These are phyloP conservation scores for Funneliformis geosporum DNA, from an alignment of 192 early-diverging fungal genomes.

Conservation along the genomic window DNA sequence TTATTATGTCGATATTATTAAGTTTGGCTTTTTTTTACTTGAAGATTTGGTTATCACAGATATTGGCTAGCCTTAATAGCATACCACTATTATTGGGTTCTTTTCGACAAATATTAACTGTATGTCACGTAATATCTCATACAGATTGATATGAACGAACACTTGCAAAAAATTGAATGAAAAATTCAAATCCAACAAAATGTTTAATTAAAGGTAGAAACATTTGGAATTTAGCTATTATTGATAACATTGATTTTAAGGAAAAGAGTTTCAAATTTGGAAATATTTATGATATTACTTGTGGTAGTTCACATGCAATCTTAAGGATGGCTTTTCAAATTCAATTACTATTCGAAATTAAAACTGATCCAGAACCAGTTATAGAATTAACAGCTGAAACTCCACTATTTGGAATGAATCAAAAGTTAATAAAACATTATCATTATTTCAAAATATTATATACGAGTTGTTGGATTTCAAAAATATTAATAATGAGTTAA, in stretches of 20 bases:
- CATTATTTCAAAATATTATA: too few species aligned
- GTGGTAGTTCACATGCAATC: neutral
- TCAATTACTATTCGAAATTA: neutral
- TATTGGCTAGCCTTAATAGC: too few species aligned
- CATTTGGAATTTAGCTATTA: neutral
- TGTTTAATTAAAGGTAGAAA: neutral
- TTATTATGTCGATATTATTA: too few species aligned
- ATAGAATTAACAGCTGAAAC: too few species aligned
- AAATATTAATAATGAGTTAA: too few species aligned
- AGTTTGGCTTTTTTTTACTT: too few species aligned
- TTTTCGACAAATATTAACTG: too few species aligned
- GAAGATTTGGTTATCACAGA: too few species aligned
- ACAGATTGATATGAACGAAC: neutral
- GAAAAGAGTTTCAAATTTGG: too few species aligned
- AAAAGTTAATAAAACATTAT: too few species aligned
- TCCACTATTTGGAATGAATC: neutral
- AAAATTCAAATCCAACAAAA: neutral
- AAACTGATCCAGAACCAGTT: neutral
- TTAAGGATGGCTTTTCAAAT: neutral
- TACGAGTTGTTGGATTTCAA: too few species aligned
- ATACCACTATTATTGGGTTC: too few species aligned
- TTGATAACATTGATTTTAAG: neutral
- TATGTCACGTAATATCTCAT: neutral
- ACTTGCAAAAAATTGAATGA: neutral
- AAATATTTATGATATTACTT: neutral